Conservation (phyloP, 345 rosid genomes). For the Adansonia digitata region DNA sequence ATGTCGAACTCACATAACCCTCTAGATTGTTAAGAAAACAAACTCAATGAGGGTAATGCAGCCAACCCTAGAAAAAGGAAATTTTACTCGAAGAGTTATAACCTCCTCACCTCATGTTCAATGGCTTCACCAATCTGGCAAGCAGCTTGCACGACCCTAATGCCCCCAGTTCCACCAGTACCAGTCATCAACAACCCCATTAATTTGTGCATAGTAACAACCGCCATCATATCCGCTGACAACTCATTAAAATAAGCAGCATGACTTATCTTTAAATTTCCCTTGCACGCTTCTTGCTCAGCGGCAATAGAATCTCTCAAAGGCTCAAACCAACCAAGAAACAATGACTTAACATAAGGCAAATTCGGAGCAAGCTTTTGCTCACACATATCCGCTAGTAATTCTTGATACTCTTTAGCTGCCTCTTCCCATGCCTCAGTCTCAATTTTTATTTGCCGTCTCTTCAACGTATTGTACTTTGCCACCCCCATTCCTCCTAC, state of each 20-base stretch:
- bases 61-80: background rate
- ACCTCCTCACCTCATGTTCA: slow-evolving; percentile 74
- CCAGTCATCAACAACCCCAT: slow-evolving; percentile 76
- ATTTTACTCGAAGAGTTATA: background rate
- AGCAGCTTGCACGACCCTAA: slow-evolving; percentile 73
- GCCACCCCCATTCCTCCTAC: slow-evolving; percentile 51
- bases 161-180: slow-evolving; percentile 51
- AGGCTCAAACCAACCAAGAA: slow-evolving; percentile 98
- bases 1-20: background rate
- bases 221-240: slow-evolving; percentile 89
- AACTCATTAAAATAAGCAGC: slow-evolving; percentile 49
- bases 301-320: slow-evolving; percentile 67
- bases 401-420: slow-evolving; percentile 78
- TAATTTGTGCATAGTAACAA: slow-evolving; percentile 88
- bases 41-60: background rate
- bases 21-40: background rate
- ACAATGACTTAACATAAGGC: slow-evolving; percentile 78
- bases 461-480: slow-evolving; percentile 47
- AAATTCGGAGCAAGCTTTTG: slow-evolving; percentile 94
- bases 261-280: slow-evolving; percentile 36
- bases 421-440: slow-evolving; percentile 93
- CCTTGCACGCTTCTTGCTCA: slow-evolving; percentile 52
- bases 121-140: slow-evolving; percentile 83
- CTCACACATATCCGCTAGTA: slow-evolving; percentile 84
- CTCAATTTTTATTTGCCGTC: slow-evolving; percentile 76